Conservation (phyloP, 495 filamentous ascomycete genomes). For the Endocarpon pusillum region DNA sequence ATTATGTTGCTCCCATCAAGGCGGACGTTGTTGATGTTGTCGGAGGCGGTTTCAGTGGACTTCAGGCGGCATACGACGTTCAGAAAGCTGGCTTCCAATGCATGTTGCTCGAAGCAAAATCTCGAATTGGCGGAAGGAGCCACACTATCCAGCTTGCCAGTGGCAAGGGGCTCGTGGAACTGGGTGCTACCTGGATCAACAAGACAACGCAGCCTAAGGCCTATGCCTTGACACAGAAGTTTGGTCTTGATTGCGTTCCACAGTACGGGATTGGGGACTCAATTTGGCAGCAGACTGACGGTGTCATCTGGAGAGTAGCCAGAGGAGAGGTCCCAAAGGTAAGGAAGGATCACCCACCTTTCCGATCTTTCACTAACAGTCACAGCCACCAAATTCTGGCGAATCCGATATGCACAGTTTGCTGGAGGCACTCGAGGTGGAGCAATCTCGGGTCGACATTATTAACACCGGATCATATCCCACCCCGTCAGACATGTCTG, state of each 20-base stretch:
- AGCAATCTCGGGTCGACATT: too few relatives aligned
- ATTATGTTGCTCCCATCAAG: not conserved
- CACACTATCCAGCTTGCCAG: conserved; percentile 3
- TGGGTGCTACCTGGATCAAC: conserved; percentile 38
- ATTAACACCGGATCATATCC: too few relatives aligned
- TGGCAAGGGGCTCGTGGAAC: conserved; percentile 22
- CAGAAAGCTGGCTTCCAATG: conserved; percentile 22
- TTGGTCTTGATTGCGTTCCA: conserved; percentile 22
- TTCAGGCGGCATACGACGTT: conserved; percentile 26
- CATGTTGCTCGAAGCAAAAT: conserved; percentile 29
- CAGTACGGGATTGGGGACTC: conserved; percentile 24
- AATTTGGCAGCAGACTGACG: conserved; percentile 18
- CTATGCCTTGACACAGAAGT: conserved; percentile 16
- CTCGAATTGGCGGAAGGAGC: conserved; percentile 34
- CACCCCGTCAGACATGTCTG: too few relatives aligned
- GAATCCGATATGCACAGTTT: too few relatives aligned
- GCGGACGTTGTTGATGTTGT: conserved; percentile 30
- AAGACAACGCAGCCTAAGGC: conserved; percentile 29
- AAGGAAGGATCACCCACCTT: too few relatives aligned
- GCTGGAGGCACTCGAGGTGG: too few relatives aligned
- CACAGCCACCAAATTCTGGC: too few relatives aligned
- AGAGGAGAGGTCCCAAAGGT: conserved; percentile 20
- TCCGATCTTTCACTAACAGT: too few relatives aligned
- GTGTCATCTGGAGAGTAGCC: conserved; percentile 8
- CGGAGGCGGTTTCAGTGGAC: conserved; percentile 33